Base-by-base conservation (phyloP, 495 filamentous ascomycete species). In the Hypoxylon crocopeplum region DNA sequence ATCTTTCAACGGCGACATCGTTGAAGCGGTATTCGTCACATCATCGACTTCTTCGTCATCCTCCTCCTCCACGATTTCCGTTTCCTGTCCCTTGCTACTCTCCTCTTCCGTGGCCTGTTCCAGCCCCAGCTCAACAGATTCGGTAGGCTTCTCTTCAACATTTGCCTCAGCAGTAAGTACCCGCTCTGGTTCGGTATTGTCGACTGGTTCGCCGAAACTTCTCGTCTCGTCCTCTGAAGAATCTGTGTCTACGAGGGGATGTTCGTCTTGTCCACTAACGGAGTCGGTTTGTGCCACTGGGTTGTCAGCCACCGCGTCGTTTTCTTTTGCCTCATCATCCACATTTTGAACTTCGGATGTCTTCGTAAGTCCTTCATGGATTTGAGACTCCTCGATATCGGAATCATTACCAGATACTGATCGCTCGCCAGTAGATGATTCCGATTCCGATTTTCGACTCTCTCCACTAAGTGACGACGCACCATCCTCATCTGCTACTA, bases 11-110 rank as follows among this genome's bases (percentile, higher is more conserved):
- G 62, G 45, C 29, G 56, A 56, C 29, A 71, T 59, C 36, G 32
- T 41, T 15, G 58, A 51, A 45, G 62, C 33, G 5, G 33, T 36
- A 17, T 30, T 51, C 0, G 50, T 32, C 4, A 51, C 34, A 30
- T 58, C 57, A 5, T 57, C 56, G 16, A 72, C 72, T 2, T 48
- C 51, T 1, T 58, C 64, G 1, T 69, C 65, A 2, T 71, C 57
- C 5, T 60, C 59, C 4, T 59, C 67, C 10, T 62, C 45, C 0
- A 29, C 25, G 25, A 29, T 10, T 29, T 29, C 25, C 5, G 10
- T 29, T 29, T 29, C 10, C 25, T 29, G 25, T 10, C 10, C 10
- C 25, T 29, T 29, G 25, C 10, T 10, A 10, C 25, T 29, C 5
- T 29, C 10, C 5, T 25, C 24, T 49, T 48, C 36, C 17, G n/a